These are phyloP conservation scores for Malus orientalis DNA, from an alignment of 306 rosid genomes.

Conservation along the genomic window DNA sequence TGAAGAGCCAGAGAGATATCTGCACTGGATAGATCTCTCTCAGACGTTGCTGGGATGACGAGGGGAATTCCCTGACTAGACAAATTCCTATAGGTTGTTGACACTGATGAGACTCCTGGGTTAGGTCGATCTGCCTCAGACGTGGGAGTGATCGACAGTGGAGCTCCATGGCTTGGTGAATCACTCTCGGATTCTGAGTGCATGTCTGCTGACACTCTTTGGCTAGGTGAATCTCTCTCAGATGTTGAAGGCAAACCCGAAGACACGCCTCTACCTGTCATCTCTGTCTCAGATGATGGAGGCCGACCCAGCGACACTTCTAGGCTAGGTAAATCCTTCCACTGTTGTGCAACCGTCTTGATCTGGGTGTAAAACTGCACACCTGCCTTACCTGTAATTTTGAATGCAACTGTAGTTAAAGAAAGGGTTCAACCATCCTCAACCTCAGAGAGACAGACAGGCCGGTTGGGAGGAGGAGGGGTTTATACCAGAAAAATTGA, in stretches of 20 bases:
- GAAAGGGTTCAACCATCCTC: neutral
- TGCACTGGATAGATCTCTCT: constrained; percentile 29
- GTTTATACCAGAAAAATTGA: constrained; percentile 28
- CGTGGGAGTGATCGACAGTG: constrained; percentile 14
- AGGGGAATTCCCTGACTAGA: constrained; percentile 27
- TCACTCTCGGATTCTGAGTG: constrained; percentile 36
- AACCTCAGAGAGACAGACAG: neutral
- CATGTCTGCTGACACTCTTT: constrained; percentile 21
- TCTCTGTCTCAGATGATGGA: constrained; percentile 30
- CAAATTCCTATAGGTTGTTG: constrained; percentile 31
- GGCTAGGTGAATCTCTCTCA: constrained; percentile 35
- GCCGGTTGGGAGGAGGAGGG: neutral
- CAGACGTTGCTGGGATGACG: constrained; percentile 27
- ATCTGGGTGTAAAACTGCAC: constrained; percentile 60
- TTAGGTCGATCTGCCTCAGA: constrained; percentile 31
- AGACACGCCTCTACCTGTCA: constrained; percentile 20
- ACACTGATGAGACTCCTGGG: constrained; percentile 29
- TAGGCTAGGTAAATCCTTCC: constrained; percentile 44
- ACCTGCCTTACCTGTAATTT: constrained; percentile 44
- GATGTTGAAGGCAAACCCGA: constrained; percentile 36
- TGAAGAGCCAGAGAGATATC: constrained; percentile 37
- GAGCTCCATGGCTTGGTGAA: constrained; percentile 28
- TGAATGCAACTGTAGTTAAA: neutral
- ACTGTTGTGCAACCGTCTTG: constrained; percentile 56
- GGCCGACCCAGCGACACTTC: constrained; percentile 16